Evolutionary conservation across 371 early-diverging fungal genomes (phyloP).

Genomic region (Fennellomyces sp.): DNA sequence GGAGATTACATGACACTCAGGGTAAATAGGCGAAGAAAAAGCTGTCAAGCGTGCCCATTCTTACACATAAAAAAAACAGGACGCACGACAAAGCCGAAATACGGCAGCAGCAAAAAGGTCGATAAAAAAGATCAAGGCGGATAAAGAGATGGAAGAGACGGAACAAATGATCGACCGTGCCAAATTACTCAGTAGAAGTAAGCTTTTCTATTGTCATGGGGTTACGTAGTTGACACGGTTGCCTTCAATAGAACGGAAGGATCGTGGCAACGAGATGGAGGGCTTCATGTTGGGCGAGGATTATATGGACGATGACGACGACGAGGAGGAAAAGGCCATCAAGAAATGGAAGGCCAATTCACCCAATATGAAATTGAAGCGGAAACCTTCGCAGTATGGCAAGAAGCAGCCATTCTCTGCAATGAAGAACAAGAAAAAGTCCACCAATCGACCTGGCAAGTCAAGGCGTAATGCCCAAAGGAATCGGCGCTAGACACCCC

Average conservation of each 20-base stretch:
- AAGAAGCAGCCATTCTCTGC: neutral
- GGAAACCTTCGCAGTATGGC: neutral
- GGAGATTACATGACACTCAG: slow-evolving; percentile 93
- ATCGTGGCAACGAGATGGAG: slow-evolving; percentile 5
- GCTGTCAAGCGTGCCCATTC: slow-evolving; percentile 65
- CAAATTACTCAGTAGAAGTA: slow-evolving; percentile 83
- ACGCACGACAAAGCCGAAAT: neutral
- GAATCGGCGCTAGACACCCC: slow-evolving; percentile 8
- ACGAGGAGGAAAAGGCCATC: slow-evolving; percentile 21
- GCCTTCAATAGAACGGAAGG: slow-evolving; percentile 21
- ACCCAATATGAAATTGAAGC: slow-evolving; percentile 8
- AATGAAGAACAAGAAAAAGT: slow-evolving; percentile 16
- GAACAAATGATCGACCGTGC: slow-evolving; percentile 86
- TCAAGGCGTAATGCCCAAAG: slow-evolving; percentile 29
- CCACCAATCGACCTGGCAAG: slow-evolving; percentile 39
- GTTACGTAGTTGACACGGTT: too few relatives aligned
- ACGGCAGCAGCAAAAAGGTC: slow-evolving; percentile 23
- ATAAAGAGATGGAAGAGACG: slow-evolving; percentile 69
- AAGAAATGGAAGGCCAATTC: slow-evolving; percentile 8
- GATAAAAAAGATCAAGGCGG: slow-evolving; percentile 29
- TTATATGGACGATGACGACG: slow-evolving; percentile 30
- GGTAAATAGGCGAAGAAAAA: slow-evolving; percentile 59
- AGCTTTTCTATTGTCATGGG: slow-evolving; percentile 19
- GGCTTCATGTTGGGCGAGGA: slow-evolving; percentile 19
- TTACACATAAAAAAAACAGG: neutral